These are phyloP conservation scores for Chrysoporthe puriensis DNA, from an alignment of 2,329 filamentous ascomycete genomes.

Conservation along the genomic window DNA sequence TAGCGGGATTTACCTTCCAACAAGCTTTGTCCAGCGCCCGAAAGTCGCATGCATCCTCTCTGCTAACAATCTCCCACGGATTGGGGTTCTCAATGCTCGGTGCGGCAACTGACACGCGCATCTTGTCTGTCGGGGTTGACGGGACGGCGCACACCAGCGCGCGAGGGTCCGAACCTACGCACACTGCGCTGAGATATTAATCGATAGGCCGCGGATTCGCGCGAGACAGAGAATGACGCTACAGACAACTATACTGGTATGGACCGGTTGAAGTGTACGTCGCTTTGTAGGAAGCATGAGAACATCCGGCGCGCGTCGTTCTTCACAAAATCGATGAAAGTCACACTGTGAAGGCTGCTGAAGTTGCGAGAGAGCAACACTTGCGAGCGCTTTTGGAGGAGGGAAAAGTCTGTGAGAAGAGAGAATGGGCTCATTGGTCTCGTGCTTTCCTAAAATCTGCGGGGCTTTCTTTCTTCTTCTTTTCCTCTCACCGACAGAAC, in stretches of 20 bases:
- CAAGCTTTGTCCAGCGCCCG: not conserved
- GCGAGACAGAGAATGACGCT: not conserved
- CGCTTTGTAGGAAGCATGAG: not conserved
- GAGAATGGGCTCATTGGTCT: conserved; percentile 24
- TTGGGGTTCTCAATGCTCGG: not conserved
- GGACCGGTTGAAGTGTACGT: not conserved
- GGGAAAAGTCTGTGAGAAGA: conserved; percentile 34
- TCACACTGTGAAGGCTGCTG: too few species aligned
- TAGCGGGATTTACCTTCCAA: not conserved
- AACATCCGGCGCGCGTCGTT: too few species aligned
- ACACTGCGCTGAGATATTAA: not conserved
- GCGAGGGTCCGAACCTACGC: not conserved
- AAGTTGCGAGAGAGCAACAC: too few species aligned
- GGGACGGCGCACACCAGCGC: not conserved
- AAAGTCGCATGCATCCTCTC: not conserved
- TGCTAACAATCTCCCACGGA: not conserved
- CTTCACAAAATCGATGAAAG: too few species aligned
- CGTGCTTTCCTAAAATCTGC: too few species aligned
- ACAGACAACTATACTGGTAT: not conserved
- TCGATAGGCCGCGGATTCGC: not conserved
- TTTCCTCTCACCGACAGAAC: too few species aligned
- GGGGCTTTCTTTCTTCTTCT: too few species aligned
- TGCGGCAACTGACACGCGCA: not conserved
- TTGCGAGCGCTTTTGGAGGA: too few species aligned
- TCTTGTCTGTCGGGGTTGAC: not conserved